These are phyloP conservation scores for Clonostachys rosea DNA, from an alignment of 2,329 filamentous ascomycete species.

Conservation along the genomic window DNA sequence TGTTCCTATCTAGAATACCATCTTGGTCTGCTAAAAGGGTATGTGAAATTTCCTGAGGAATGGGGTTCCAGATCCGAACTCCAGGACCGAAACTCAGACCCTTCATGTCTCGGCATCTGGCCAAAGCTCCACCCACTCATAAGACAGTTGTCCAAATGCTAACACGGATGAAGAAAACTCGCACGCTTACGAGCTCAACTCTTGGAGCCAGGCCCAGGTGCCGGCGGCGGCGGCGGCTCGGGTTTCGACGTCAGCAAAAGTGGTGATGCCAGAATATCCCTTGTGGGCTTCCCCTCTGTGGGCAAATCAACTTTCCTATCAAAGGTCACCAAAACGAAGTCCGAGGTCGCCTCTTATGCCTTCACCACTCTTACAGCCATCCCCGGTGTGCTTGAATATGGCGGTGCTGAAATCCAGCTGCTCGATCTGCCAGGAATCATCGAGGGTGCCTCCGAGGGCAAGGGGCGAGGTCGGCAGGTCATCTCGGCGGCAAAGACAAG, in stretches of 20 bases:
- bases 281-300: slow-evolving; percentile 98
- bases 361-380: slow-evolving; percentile 98
- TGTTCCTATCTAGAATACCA: slow-evolving; percentile 72
- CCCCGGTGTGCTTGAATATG: slow-evolving; percentile 94
- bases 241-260: slow-evolving; percentile 96
- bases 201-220: slow-evolving; percentile 79
- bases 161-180: slow-evolving; percentile 65
- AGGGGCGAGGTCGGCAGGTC: slow-evolving; percentile 91
- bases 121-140: neutral
- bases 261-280: slow-evolving; percentile 91
- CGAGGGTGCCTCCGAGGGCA: slow-evolving; percentile 92
- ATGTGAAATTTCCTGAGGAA: slow-evolving; percentile 15
- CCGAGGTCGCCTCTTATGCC: slow-evolving; percentile 90
- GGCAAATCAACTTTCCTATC: slow-evolving; percentile 99
- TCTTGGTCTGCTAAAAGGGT: slow-evolving; percentile 96
- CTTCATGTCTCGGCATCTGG: neutral
- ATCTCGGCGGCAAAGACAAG: slow-evolving; percentile 98
- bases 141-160: too few species aligned
- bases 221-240: slow-evolving; percentile 71
- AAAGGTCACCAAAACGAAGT: slow-evolving; percentile 97
- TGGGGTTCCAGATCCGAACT: too few species aligned
- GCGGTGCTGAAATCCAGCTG: slow-evolving; percentile 95
- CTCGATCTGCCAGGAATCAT: slow-evolving; percentile 98
- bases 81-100: neutral
- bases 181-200: slow-evolving; percentile 91